Evolutionary conservation across 768 basidiomycete species (phyloP).

Genomic region (Termitomyces sp.): DNA sequence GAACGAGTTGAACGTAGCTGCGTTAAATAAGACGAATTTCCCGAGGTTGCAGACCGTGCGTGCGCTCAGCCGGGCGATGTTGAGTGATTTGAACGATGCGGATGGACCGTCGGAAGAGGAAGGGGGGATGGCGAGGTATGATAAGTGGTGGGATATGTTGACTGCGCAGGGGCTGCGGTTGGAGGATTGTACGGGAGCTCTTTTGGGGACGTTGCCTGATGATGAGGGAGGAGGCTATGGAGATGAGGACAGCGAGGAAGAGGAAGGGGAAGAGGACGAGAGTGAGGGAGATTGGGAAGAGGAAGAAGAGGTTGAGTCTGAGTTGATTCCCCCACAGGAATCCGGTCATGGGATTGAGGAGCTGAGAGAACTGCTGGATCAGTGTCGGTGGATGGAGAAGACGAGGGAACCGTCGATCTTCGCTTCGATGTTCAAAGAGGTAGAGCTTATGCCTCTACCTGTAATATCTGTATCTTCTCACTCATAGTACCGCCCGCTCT

Average conservation of each 20-base stretch:
- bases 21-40: constrained; percentile 51
- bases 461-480: neutral
- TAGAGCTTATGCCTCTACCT: neutral
- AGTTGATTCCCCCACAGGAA: constrained; percentile 20
- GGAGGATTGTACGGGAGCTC: constrained; percentile 73
- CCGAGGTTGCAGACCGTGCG: constrained; percentile 59
- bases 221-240: constrained; percentile 24
- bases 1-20: constrained; percentile 65
- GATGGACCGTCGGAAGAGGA: constrained; percentile 42
- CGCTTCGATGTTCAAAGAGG: constrained; percentile 14
- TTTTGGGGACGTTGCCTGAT: constrained; percentile 49
- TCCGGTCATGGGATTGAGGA: constrained; percentile 31
- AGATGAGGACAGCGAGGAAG: constrained; percentile 21
- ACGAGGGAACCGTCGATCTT: constrained; percentile 38
- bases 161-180: constrained; percentile 46
- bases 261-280: constrained; percentile 27
- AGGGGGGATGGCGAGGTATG: constrained; percentile 55
- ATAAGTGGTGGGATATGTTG: constrained; percentile 64
- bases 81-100: constrained; percentile 53
- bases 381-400: constrained; percentile 50
- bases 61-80: constrained; percentile 49
- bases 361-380: constrained; percentile 51
- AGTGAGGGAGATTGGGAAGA: constrained; percentile 28
- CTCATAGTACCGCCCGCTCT: neutral
- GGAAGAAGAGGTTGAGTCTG: constrained; percentile 18